Evolutionary conservation across 805 yeast genomes (phyloP).

Genomic region (Schizosaccharomyces lindneri): DNA sequence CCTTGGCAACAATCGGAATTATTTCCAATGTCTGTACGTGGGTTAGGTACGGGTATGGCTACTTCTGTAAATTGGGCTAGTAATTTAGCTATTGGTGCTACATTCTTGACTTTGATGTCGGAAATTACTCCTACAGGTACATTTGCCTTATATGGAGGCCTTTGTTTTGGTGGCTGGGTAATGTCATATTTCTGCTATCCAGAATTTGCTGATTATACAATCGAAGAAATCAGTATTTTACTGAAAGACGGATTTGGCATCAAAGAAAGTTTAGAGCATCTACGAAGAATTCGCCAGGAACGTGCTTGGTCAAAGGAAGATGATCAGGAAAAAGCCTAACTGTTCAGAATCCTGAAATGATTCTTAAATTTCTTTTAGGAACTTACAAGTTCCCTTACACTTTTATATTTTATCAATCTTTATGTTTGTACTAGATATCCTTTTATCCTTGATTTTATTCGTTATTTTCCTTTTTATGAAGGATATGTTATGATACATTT

Average conservation of each 20-base stretch:
- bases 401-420: too few species aligned
- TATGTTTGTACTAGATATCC: too few species aligned
- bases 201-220: constrained; percentile 67
- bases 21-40: constrained; percentile 82
- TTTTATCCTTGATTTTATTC: too few species aligned
- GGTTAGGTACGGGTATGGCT: constrained; percentile 72
- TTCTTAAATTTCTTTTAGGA: neutral
- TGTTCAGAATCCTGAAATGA: neutral
- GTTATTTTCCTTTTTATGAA: too few species aligned
- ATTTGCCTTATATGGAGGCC: constrained; percentile 67
- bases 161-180: constrained; percentile 44
- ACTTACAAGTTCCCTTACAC: too few species aligned
- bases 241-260: constrained; percentile 72
- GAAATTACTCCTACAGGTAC: constrained; percentile 90
- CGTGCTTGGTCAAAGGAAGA: neutral
- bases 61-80: constrained; percentile 94
- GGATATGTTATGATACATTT: too few species aligned
- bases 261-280: constrained; percentile 17
- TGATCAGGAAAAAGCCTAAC: neutral
- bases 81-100: constrained; percentile 67
- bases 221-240: constrained; percentile 73
- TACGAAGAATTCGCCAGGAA: neutral
- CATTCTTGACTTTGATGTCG: constrained; percentile 82
- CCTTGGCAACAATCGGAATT: constrained; percentile 97
- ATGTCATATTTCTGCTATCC: constrained; percentile 73